These are phyloP conservation scores for Monosporascus sp. DNA, from an alignment of 2,329 filamentous ascomycete species.

Conservation along the genomic window DNA sequence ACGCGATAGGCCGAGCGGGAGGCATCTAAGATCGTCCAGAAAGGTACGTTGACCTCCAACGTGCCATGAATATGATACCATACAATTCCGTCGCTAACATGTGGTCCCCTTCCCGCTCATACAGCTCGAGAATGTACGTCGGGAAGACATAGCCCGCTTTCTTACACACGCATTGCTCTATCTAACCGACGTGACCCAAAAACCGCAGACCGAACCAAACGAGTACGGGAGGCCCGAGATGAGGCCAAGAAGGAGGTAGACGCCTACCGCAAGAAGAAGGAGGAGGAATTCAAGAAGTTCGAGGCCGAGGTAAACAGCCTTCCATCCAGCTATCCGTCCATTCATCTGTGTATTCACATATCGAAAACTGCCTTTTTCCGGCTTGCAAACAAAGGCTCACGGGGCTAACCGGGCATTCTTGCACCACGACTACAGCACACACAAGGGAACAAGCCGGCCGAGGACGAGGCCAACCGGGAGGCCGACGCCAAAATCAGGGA, in stretches of 20 bases:
- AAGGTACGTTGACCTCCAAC: conserved; percentile 53
- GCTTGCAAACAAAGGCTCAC: too few species aligned
- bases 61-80: too few species aligned
- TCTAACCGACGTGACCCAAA: neutral
- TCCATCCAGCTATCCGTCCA: neutral
- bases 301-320: conserved; percentile 57
- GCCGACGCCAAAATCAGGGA: conserved; percentile 75
- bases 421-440: conserved; percentile 61
- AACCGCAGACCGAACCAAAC: conserved; percentile 72
- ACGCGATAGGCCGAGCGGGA: conserved; percentile 80
- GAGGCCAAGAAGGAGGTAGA: conserved; percentile 98
- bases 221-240: conserved; percentile 90
- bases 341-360: too few species aligned
- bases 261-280: conserved; percentile 82
- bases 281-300: conserved; percentile 91
- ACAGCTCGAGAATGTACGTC: conserved; percentile 81
- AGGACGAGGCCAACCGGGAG: conserved; percentile 73
- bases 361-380: too few species aligned
- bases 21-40: conserved; percentile 98
- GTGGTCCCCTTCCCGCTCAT: conserved; percentile 5
- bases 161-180: neutral
- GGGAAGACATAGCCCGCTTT: neutral
- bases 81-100: conserved; percentile 23
- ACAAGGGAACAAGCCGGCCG: conserved; percentile 77
- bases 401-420: neutral